These are phyloP conservation scores for Apiospora marii DNA, from an alignment of 2,329 filamentous ascomycete species.

Conservation along the genomic window DNA sequence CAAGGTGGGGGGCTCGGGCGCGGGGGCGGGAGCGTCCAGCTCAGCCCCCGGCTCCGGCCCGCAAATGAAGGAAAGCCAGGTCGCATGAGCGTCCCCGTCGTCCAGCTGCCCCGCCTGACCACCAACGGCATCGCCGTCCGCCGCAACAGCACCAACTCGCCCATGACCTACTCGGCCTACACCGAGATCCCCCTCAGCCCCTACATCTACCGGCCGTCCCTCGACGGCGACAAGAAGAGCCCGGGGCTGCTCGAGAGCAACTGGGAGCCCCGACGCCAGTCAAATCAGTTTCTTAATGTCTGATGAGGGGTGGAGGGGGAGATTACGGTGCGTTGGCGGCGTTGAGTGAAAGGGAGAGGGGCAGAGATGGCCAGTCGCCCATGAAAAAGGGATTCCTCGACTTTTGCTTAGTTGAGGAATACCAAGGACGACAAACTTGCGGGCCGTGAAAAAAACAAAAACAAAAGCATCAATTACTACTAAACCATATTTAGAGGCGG, in stretches of 20 bases:
- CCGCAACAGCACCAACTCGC: conserved; percentile 21
- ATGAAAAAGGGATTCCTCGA: neutral
- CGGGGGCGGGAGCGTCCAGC: conserved; percentile 25
- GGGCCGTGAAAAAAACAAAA: conserved; percentile 28
- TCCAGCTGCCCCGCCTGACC: conserved; percentile 29
- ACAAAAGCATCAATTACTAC: conserved; percentile 15
- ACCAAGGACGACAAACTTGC: conserved; percentile 26
- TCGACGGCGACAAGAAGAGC: conserved; percentile 33
- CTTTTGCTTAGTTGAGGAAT: neutral
- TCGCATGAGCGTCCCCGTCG: conserved; percentile 38
- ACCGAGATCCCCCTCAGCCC: conserved; percentile 41
- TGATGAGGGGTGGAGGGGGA: neutral
- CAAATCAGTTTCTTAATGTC: conserved; percentile 1
- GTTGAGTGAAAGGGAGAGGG: neutral
- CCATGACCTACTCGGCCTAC: conserved; percentile 33
- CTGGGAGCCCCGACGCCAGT: conserved; percentile 25
- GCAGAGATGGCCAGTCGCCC: conserved; percentile 10
- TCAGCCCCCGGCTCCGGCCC: conserved; percentile 35
- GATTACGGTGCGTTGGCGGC: neutral
- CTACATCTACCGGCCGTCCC: conserved; percentile 38
- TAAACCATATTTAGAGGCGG: conserved; percentile 10
- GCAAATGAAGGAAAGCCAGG: conserved; percentile 49
- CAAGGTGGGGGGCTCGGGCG: conserved; percentile 35
- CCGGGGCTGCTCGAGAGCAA: conserved; percentile 23
- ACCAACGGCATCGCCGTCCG: conserved; percentile 17